Evolutionary conservation across 2,329 filamentous ascomycete species (phyloP), one percentile per base, ranked within the genome.

Genomic region (Sclerotinia glacialis): DNA sequence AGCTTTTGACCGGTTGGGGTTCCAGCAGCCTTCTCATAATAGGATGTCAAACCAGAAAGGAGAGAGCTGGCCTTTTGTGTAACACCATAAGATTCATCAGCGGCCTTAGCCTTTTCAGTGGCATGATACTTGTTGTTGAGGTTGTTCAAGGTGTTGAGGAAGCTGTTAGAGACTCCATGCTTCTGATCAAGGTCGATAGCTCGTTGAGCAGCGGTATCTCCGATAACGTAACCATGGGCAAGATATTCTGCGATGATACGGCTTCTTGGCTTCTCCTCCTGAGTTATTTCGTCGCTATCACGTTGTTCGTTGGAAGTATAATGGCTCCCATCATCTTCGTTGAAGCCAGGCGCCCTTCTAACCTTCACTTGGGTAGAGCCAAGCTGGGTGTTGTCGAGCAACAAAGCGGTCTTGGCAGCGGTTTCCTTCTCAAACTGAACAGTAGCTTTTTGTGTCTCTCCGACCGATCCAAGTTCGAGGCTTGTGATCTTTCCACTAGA

Each of bases 381-480:
- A 61, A 99, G 90, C 80, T 96, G 91, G 64, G 95, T 99, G 83
- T 97, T 96, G 82, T 98, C 94, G 71, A 99, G 89, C 68, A 99
- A 90, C 50, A 97, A 90, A 34, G 95, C 95, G 28, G 95, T 99
- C 84, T 97, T 97, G 68, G 94, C 93, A 61, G 95, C 95, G 18
- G 94, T 96, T 78, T 94, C 89, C 83, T 97, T 97, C 80, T 98
- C 95, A 76, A 99, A 99, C 63, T 88, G 93, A 70, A 99, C 93
- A n/a, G 89, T 91, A 67, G 95, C 95, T 60, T 88, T 88, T 81
- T 97, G 92, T 72, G 85, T 83, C 72, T 89, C 85, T 75, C 86
- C 86, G 79, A 82, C 61, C 79, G 80, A 80, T 37, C 87, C 91
- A 75, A 97, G 85, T 67, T 92, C 88, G 78, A 99, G 85, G 74